Evolutionary conservation across 768 basidiomycete species (phyloP).

Genomic region (Pisolithus marmoratus): DNA sequence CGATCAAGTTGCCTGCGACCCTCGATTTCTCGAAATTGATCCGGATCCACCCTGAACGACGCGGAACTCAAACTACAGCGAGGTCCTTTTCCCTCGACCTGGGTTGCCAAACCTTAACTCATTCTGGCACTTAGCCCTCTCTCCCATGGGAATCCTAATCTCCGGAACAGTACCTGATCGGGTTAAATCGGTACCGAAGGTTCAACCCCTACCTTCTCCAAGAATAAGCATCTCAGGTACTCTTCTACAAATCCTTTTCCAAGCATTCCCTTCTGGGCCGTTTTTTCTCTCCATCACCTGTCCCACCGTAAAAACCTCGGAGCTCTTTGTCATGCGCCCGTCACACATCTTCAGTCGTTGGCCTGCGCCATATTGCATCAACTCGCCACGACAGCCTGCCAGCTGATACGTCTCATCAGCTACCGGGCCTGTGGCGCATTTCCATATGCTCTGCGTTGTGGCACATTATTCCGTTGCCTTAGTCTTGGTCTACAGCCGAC

Average conservation of each 20-base stretch:
- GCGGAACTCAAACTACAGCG: neutral
- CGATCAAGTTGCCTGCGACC: constrained; percentile 9
- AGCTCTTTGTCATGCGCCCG: neutral
- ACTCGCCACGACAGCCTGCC: neutral
- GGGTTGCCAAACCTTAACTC: constrained; percentile 16
- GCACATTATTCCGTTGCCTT: too few relatives aligned
- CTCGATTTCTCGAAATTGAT: constrained; percentile 11
- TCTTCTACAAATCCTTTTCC: neutral
- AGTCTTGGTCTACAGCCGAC: too few relatives aligned
- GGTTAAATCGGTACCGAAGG: constrained; percentile 4
- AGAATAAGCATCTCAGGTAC: neutral
- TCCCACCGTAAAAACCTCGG: neutral
- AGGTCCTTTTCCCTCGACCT: constrained; percentile 3
- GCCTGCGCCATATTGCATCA: neutral
- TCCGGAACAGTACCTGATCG: neutral
- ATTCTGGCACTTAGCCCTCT: neutral
- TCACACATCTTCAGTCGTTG: neutral
- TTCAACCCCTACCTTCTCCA: neutral
- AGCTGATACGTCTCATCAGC: neutral
- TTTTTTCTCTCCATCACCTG: neutral
- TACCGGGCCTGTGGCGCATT: too few relatives aligned
- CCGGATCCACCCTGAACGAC: constrained; percentile 7
- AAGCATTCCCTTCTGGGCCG: neutral
- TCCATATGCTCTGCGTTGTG: too few relatives aligned
- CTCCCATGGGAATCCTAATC: neutral